Percentiles rank a stretch among this genome's conserved stretches.
These are phyloP conservation scores for Acacia pycnantha DNA, from an alignment of 331 rosid genomes.

Conservation along the genomic window DNA sequence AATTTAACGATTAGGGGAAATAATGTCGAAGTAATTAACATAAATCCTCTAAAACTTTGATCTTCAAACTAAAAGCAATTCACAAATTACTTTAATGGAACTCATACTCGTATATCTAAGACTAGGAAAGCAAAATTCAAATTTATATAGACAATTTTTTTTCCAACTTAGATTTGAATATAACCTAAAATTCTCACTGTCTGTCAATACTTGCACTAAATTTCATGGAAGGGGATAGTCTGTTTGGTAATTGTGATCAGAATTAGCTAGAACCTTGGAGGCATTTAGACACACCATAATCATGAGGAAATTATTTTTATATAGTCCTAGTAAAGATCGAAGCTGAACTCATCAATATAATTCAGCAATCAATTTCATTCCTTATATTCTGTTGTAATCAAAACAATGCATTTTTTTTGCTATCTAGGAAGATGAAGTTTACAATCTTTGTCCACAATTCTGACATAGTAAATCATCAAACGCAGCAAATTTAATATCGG, in stretches of 20 bases:
- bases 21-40: not conserved
- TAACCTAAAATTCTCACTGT: not conserved
- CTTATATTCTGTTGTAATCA: not conserved
- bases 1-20: not conserved
- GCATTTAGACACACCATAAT: not conserved
- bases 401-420: not conserved
- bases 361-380: not conserved
- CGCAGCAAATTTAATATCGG: not conserved
- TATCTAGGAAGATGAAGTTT: not conserved
- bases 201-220: not conserved
- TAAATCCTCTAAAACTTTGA: not conserved
- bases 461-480: constrained; percentile 29
- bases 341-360: not conserved
- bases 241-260: not conserved
- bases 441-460: constrained; percentile 26
- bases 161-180: not conserved
- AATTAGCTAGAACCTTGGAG: not conserved
- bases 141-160: not conserved
- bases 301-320: not conserved
- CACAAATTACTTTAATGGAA: not conserved
- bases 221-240: not conserved
- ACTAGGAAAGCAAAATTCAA: not conserved
- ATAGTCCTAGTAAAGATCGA: not conserved
- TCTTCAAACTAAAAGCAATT: not conserved
- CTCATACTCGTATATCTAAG: not conserved